Conservation (phyloP, 2,329 filamentous ascomycete species). For the Mycosphaerella sp. region DNA sequence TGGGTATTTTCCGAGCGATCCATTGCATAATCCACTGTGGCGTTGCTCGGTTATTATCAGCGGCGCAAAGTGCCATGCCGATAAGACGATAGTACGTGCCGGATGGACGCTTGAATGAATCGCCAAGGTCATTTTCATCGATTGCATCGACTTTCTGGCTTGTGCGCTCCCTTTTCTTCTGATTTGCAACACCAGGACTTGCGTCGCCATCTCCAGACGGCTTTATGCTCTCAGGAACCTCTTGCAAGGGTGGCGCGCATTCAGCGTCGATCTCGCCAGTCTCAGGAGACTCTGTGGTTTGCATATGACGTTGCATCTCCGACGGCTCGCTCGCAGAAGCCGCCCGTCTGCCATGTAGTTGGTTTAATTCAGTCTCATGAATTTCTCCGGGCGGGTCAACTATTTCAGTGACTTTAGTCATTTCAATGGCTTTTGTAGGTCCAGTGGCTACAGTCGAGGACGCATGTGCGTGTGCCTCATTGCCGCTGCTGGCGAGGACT, state of each 20-base stretch:
- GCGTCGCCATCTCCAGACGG: neutral
- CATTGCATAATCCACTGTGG: conserved; percentile 22
- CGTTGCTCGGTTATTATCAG: conserved; percentile 22
- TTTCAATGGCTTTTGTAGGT: too few species aligned
- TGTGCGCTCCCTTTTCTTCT: neutral
- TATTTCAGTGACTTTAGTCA: too few species aligned
- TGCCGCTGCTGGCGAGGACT: neutral
- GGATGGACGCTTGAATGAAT: conserved; percentile 20
- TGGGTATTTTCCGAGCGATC: conserved; percentile 29
- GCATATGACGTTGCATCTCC: too few species aligned
- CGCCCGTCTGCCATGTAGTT: too few species aligned
- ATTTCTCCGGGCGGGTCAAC: too few species aligned
- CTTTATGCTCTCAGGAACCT: neutral
- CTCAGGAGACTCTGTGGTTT: too few species aligned
- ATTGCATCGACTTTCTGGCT: neutral
- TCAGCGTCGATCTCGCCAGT: neutral
- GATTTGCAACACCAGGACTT: neutral
- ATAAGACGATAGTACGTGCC: conserved; percentile 24
- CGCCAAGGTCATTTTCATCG: conserved; percentile 19
- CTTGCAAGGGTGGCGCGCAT: neutral
- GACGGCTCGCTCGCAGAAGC: too few species aligned
- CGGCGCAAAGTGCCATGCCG: conserved; percentile 29
- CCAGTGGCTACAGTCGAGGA: too few species aligned
- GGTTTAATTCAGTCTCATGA: too few species aligned
- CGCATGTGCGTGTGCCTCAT: neutral